phyloP scores from a whole-genome alignment of 1,284 basidiomycete genomes.

The Ceratobasidium sp. region DNA sequence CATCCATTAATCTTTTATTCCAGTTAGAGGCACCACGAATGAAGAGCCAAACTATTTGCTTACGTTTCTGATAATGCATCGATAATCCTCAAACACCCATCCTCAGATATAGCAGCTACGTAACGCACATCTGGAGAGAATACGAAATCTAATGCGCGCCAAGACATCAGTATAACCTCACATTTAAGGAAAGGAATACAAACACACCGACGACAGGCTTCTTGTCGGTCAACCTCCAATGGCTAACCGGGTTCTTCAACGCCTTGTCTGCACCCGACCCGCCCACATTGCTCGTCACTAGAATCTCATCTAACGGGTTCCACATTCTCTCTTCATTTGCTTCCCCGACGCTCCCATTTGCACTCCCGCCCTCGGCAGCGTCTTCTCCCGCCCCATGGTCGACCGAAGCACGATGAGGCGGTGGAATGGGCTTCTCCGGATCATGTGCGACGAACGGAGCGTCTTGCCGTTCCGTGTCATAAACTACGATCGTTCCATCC shows the following conservation, averaged over 20 bases:
- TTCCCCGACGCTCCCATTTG: slow-evolving; percentile 5
- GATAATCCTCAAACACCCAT: slow-evolving; percentile 86
- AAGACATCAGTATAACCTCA: slow-evolving; percentile 38
- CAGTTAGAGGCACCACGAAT: slow-evolving; percentile 20
- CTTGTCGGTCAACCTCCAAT: slow-evolving; percentile 72
- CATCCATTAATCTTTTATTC: slow-evolving; percentile 74
- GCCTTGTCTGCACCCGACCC: slow-evolving; percentile 61
- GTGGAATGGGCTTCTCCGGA: slow-evolving; percentile 49
- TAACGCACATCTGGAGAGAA: slow-evolving; percentile 90
- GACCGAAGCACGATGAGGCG: neutral
- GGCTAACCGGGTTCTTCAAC: slow-evolving; percentile 83
- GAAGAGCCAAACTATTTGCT: slow-evolving; percentile 46
- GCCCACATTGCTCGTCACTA: slow-evolving; percentile 62
- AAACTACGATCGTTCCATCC: slow-evolving; percentile 86
- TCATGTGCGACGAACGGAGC: slow-evolving; percentile 66
- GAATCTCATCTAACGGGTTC: slow-evolving; percentile 75
- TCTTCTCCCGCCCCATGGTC: neutral
- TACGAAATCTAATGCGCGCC: slow-evolving; percentile 67
- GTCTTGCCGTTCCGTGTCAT: slow-evolving; percentile 89
- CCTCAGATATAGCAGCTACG: slow-evolving; percentile 85
- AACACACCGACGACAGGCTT: slow-evolving; percentile 74
- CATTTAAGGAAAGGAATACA: neutral
- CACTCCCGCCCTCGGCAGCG: neutral
- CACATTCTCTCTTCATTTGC: slow-evolving; percentile 55
- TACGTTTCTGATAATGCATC: slow-evolving; percentile 85